Evolutionary conservation across 176 grass and related monocot species (phyloP).

Genomic region (Olyra latifolia): DNA sequence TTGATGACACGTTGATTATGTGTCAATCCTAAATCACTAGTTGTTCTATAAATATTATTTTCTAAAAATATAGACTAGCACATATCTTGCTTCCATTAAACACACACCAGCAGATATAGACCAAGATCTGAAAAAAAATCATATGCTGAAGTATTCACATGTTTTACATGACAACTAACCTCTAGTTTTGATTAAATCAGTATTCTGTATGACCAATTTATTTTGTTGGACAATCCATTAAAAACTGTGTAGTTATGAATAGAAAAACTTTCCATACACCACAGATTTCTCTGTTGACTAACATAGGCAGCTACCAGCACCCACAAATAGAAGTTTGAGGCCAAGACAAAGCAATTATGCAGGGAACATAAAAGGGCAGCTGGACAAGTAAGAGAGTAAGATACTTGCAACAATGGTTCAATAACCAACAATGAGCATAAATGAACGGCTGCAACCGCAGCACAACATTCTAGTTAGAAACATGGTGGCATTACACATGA

Average conservation of each 20-base stretch:
- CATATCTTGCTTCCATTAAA: neutral
- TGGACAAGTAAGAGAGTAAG: neutral
- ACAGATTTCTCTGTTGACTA: neutral
- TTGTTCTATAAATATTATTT: neutral
- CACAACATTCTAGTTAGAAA: neutral
- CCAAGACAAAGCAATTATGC: neutral
- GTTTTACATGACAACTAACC: neutral
- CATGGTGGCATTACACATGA: neutral
- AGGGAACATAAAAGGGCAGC: neutral
- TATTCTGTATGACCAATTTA: neutral
- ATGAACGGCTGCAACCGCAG: neutral
- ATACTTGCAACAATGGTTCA: neutral
- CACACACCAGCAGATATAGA: neutral
- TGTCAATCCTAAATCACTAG: neutral
- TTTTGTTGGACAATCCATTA: neutral
- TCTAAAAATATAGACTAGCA: neutral
- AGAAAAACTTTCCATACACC: neutral
- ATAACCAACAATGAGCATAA: neutral
- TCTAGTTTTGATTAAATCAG: neutral
- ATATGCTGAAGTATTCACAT: neutral
- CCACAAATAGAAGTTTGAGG: neutral
- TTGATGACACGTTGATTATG: neutral
- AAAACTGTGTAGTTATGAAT: neutral
- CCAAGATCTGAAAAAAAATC: neutral
- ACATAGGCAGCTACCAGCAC: neutral